These are phyloP conservation scores for Saccharomycopsis fermentans DNA, from an alignment of 805 yeast genomes.

Conservation along the genomic window DNA sequence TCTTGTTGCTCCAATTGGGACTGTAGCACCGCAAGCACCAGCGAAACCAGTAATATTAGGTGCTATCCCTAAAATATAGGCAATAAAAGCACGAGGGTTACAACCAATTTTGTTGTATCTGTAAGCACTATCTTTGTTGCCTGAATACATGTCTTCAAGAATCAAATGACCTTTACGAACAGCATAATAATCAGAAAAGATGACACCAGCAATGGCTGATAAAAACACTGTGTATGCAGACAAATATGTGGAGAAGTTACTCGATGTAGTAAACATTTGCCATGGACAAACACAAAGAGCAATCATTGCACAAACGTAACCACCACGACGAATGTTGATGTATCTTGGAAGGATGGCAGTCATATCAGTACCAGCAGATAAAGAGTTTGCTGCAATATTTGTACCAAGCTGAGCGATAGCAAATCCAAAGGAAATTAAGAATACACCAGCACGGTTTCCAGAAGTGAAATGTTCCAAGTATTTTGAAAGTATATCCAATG, in stretches of 20 bases:
- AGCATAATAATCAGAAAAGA: constrained; percentile 56
- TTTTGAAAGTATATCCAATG: constrained; percentile 60
- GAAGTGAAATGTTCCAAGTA: constrained; percentile 45
- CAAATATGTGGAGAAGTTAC: constrained; percentile 68
- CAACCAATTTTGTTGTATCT: constrained; percentile 52
- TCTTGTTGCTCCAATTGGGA: constrained; percentile 68
- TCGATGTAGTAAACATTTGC: constrained; percentile 61
- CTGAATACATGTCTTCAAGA: constrained; percentile 54
- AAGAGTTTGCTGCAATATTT: constrained; percentile 61
- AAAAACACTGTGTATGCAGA: constrained; percentile 77
- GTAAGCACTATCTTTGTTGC: constrained; percentile 37
- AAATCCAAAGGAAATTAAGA: constrained; percentile 60
- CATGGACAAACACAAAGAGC: constrained; percentile 75
- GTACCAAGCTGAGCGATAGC: constrained; percentile 72
- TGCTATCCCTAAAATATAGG: constrained; percentile 69
- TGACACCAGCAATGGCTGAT: constrained; percentile 74
- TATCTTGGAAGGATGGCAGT: constrained; percentile 54
- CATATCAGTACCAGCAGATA: constrained; percentile 66
- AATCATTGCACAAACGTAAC: constrained; percentile 62
- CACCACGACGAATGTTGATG: constrained; percentile 71
- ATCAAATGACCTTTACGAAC: constrained; percentile 64
- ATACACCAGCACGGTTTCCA: constrained; percentile 73
- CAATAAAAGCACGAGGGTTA: constrained; percentile 78
- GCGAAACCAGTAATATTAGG: constrained; percentile 86
- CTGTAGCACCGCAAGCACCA: constrained; percentile 60